phyloP scores from a whole-genome alignment of 1,284 basidiomycete species.

The Albatrellus sp. region DNA sequence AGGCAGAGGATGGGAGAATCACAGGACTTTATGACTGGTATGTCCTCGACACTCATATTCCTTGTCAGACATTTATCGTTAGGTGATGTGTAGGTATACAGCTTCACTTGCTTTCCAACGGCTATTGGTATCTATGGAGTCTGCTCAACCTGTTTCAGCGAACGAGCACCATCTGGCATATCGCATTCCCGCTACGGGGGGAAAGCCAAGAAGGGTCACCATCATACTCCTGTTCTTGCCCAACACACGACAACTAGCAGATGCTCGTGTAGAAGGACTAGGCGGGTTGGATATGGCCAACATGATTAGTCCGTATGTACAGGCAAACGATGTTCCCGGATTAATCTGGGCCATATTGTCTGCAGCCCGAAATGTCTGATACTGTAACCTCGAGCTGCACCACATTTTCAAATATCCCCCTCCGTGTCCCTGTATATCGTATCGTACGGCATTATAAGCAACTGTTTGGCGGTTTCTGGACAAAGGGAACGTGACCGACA shows the following conservation, averaged over 20 bases:
- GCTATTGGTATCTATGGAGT: slow-evolving; percentile 45
- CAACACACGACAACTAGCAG: slow-evolving; percentile 48
- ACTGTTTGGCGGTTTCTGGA: too few relatives aligned
- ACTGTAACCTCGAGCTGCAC: too few relatives aligned
- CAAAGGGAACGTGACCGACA: too few relatives aligned
- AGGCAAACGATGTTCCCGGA: slow-evolving; percentile 59
- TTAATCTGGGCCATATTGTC: slow-evolving; percentile 54
- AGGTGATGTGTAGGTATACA: slow-evolving; percentile 41
- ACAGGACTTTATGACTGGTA: slow-evolving; percentile 62
- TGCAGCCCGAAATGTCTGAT: too few relatives aligned
- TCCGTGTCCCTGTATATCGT: too few relatives aligned
- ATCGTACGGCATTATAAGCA: too few relatives aligned
- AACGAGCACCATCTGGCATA: slow-evolving; percentile 69
- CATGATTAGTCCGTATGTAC: slow-evolving; percentile 47
- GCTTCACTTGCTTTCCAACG: slow-evolving; percentile 54
- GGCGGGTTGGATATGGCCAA: slow-evolving; percentile 44
- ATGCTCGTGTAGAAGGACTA: slow-evolving; percentile 40
- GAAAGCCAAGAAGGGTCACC: slow-evolving; percentile 21
- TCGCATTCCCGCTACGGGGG: slow-evolving; percentile 19
- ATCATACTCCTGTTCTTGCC: slow-evolving; percentile 56
- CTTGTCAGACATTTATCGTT: slow-evolving; percentile 3
- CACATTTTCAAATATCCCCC: too few relatives aligned
- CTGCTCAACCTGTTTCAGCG: slow-evolving; percentile 48
- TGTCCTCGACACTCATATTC: slow-evolving; percentile 11
- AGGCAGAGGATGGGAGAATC: slow-evolving; percentile 53